Evolutionary conservation across 768 basidiomycete genomes (phyloP).

Genomic region (Hypholoma fasciculare): DNA sequence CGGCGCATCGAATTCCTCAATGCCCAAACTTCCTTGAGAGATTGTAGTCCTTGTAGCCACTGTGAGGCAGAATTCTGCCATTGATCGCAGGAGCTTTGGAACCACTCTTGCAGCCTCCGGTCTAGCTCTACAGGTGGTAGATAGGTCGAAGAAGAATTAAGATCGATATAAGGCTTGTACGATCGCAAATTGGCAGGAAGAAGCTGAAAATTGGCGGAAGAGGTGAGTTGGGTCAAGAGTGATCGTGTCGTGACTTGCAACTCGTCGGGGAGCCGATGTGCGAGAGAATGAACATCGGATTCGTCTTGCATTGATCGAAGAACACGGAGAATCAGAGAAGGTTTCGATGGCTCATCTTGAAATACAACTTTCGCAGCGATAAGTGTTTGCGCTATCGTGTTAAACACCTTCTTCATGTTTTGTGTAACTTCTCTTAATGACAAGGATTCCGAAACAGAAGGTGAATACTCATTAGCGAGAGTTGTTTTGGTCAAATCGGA

Average conservation of each 20-base stretch:
- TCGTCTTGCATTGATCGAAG: conserved; percentile 53
- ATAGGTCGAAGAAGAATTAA: conserved; percentile 56
- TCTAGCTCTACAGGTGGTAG: conserved; percentile 44
- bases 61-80: conserved; percentile 49
- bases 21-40: conserved; percentile 65
- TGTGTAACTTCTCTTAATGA: conserved; percentile 51
- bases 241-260: conserved; percentile 65
- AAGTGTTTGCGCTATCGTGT: conserved; percentile 60
- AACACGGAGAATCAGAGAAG: conserved; percentile 56
- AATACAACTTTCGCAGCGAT: conserved; percentile 60
- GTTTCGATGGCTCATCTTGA: conserved; percentile 29
- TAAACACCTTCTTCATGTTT: conserved; percentile 50
- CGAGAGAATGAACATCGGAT: conserved; percentile 15
- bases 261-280: conserved; percentile 43
- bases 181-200: conserved; percentile 69
- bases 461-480: conserved; percentile 26
- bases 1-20: conserved; percentile 53
- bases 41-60: conserved; percentile 56
- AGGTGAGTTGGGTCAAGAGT: conserved; percentile 75
- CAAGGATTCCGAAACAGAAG: conserved; percentile 33
- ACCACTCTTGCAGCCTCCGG: conserved; percentile 63
- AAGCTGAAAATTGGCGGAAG: conserved; percentile 79
- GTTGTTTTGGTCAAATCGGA: not conserved
- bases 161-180: conserved; percentile 87
- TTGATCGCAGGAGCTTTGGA: conserved; percentile 47